A percentile compares a stretch with the other conserved stretches of the same genome.
phyloP scores from a whole-genome alignment of 2,329 filamentous ascomycete species.

The Neonectria neomacrospora region DNA sequence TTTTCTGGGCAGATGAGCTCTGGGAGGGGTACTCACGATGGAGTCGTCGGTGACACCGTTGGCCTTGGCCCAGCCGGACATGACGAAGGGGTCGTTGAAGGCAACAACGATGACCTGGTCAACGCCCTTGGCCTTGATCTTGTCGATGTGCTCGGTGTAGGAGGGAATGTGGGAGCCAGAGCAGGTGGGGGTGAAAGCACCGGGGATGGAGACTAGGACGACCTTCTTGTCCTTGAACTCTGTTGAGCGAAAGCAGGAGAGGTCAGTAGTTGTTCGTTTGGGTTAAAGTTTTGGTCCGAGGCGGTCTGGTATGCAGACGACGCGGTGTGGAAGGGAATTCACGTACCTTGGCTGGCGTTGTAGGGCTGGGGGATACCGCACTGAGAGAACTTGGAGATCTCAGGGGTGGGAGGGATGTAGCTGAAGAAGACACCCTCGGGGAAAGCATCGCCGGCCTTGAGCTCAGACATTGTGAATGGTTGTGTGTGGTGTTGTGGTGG shows the following conservation, averaged over 20 bases:
- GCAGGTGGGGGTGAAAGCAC: constrained; percentile 90
- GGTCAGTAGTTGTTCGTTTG: constrained; percentile 11
- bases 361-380: constrained; percentile 84
- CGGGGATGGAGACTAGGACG: constrained; percentile 67
- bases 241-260: constrained; percentile 40
- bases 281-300: not conserved
- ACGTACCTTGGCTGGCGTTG: constrained; percentile 78
- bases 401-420: constrained; percentile 81
- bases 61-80: constrained; percentile 91
- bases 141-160: constrained; percentile 77
- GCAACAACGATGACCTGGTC: constrained; percentile 85
- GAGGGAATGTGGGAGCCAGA: constrained; percentile 82
- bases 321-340: constrained; percentile 7
- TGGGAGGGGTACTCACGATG: constrained; percentile 56
- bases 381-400: constrained; percentile 73
- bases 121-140: constrained; percentile 82
- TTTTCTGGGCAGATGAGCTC: not conserved
- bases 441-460: constrained; percentile 86
- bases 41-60: constrained; percentile 79
- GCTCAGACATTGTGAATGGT: constrained; percentile 62
- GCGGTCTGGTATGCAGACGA: constrained; percentile 4
- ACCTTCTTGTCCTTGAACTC: constrained; percentile 68
- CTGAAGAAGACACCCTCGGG: constrained; percentile 84
- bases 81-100: constrained; percentile 87
- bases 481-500: constrained; percentile 12